Base-by-base conservation (phyloP, 2,329 filamentous ascomycete species). In the Capronia americana region DNA sequence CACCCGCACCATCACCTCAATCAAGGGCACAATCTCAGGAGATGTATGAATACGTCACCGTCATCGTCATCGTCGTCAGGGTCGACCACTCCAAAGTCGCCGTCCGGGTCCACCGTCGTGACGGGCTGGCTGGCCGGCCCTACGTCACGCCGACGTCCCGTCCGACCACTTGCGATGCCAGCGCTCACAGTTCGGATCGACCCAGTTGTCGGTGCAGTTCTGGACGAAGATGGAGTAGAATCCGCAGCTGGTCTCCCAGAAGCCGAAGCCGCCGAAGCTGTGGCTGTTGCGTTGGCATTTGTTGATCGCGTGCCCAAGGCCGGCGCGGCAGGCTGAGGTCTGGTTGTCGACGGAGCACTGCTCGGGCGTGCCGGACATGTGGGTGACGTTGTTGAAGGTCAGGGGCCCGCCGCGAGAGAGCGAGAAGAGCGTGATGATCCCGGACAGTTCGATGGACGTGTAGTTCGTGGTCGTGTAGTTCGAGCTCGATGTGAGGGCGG, bases 401-500 rank as follows among this genome's bases (percentile, higher is more conserved):
- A 28, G 10, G 23, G 20, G 23, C 28, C 30, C 12, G 50, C n/a
- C 24, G 56, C 24, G 5, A 57, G 2, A 20, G 41, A 69, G 53
- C n/a, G 20, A 4, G n/a, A 63, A 41, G 7, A n/a, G 17, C 7
- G 50, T 30, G 26, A 69, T 53, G 24, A 63, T 20, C 14, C 66
- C 66, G 4, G 54, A 58, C 1, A 54, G 56, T 54, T 67, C 65
- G 17, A 59, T 64, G 24, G 53, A 46, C 12, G 60, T 67, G 65
- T 63, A 64, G 50, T 67, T 64, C 30, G 65, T 38, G 46, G 56
- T n/a, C 12, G 60, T 67, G 65, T 63, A 64, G 50, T 67, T 64
- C 30, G 65, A 24, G 46, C n/a, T n/a, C n/a, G n/a, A n/a, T n/a
- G 56, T 8, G 12, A 23, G 2, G 1, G 23, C 20, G 26, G 46